Evolutionary conservation across 2,329 filamentous ascomycete genomes (phyloP).

Genomic region (Aspergillus sp.): DNA sequence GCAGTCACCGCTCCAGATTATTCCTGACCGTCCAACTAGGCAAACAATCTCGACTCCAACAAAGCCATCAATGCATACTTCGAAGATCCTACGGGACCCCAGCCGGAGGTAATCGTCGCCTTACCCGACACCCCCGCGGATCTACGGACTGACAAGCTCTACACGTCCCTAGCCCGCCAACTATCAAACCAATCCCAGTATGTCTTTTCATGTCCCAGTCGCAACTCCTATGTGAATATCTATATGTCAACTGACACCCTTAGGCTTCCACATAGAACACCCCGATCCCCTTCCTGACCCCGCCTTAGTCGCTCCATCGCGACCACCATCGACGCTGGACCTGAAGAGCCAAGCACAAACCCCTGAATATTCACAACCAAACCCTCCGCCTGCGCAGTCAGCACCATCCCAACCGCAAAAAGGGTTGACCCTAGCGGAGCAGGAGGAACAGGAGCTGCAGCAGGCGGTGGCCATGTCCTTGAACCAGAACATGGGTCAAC

Average conservation of each 20-base stretch:
- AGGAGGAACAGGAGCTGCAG: slow-evolving; percentile 46
- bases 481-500: slow-evolving; percentile 42
- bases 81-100: slow-evolving; percentile 41
- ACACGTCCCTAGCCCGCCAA: slow-evolving; percentile 13
- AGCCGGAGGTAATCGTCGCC: slow-evolving; percentile 27
- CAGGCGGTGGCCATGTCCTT: slow-evolving; percentile 49
- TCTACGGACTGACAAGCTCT: slow-evolving; percentile 9
- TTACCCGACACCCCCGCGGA: neutral
- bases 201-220: slow-evolving; percentile 20
- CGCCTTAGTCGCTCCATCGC: slow-evolving; percentile 42
- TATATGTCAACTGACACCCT: slow-evolving; percentile 6
- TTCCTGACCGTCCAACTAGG: slow-evolving; percentile 26
- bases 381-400: slow-evolving; percentile 22
- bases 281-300: slow-evolving; percentile 35
- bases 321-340: slow-evolving; percentile 47
- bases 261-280: slow-evolving; percentile 40
- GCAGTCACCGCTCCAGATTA: neutral
- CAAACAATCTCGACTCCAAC: slow-evolving; percentile 44
- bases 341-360: slow-evolving; percentile 25
- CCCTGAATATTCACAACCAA: slow-evolving; percentile 6
- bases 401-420: slow-evolving; percentile 25
- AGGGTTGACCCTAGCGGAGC: slow-evolving; percentile 40
- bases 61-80: slow-evolving; percentile 50
- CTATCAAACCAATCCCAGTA: slow-evolving; percentile 25
- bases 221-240: neutral